Evolutionary conservation across 1,284 basidiomycete genomes (phyloP).

Genomic region (Puccinia coronata): DNA sequence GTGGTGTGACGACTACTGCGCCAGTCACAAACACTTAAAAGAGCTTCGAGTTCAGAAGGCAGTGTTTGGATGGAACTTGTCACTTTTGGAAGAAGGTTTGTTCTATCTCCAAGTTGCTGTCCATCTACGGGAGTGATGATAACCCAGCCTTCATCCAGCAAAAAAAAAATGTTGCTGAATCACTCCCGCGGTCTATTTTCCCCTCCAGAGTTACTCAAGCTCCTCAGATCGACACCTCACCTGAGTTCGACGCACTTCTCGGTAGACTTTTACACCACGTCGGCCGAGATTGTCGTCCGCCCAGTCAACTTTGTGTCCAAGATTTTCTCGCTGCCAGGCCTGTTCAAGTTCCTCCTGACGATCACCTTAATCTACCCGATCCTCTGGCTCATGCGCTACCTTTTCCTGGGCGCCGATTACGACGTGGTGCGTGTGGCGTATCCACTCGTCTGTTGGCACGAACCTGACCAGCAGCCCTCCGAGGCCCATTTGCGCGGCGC

Average conservation of each 20-base stretch:
- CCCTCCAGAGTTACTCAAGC: conserved; percentile 15
- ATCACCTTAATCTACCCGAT: conserved; percentile 40
- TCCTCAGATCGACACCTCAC: conserved; percentile 15
- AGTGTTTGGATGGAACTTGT: conserved; percentile 42
- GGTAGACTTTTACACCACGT: conserved; percentile 23
- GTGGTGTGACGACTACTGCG: conserved; percentile 43
- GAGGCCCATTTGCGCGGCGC: not conserved
- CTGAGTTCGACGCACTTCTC: conserved; percentile 34
- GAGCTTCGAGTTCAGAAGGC: conserved; percentile 36
- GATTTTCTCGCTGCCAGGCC: conserved; percentile 25
- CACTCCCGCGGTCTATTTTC: not conserved
- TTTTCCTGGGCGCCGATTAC: conserved; percentile 30
- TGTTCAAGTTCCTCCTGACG: conserved; percentile 24
- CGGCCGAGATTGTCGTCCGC: conserved; percentile 24
- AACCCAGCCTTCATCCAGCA: not conserved
- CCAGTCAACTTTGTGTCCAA: conserved; percentile 34
- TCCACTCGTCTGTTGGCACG: conserved; percentile 31
- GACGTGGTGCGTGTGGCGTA: conserved; percentile 31
- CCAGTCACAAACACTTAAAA: conserved; percentile 14
- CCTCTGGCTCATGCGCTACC: conserved; percentile 33
- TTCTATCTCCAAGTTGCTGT: not conserved
- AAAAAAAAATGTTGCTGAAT: not conserved
- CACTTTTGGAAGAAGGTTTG: conserved; percentile 10
- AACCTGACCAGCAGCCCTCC: not conserved
- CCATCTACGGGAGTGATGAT: not conserved